These are phyloP conservation scores for Wilcoxina mikolae DNA, from an alignment of 495 filamentous ascomycete species.

Conservation along the genomic window DNA sequence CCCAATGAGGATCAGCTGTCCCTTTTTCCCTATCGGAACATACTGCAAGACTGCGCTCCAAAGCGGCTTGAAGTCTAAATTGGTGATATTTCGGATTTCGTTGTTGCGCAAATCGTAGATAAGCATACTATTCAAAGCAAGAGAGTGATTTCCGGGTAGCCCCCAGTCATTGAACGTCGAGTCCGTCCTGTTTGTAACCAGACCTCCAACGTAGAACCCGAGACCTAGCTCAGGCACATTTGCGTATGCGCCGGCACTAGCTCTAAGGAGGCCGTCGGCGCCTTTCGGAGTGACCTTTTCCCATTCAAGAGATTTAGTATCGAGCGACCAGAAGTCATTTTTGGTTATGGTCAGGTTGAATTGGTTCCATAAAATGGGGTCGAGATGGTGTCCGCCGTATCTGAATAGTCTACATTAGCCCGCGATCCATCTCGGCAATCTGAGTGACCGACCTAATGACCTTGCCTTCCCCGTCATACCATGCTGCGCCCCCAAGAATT, in stretches of 20 bases:
- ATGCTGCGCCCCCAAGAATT: no score
- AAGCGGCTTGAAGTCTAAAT: not conserved
- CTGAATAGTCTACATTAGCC: no score
- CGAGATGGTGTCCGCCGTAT: not conserved
- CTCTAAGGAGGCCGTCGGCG: not conserved
- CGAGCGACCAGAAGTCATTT: conserved; percentile 10
- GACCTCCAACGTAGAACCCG: conserved; percentile 10
- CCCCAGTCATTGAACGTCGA: conserved; percentile 5
- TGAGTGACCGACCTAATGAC: no score
- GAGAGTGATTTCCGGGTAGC: not conserved
- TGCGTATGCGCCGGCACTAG: conserved; percentile 1
- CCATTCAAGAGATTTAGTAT: conserved; percentile 6
- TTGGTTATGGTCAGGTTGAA: not conserved
- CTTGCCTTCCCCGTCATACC: no score
- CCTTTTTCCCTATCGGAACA: conserved; percentile 9
- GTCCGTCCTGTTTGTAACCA: conserved; percentile 7
- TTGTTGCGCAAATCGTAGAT: conserved; percentile 8
- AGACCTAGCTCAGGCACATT: not conserved
- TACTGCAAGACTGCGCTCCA: conserved; percentile 1
- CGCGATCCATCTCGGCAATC: no score
- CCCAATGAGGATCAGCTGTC: conserved; percentile 7
- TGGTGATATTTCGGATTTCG: conserved; percentile 3
- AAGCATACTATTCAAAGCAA: conserved; percentile 4
- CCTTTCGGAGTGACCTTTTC: not conserved
- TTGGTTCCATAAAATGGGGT: not conserved